phyloP scores from a whole-genome alignment of 75 land plant species.

The Ceratopteris richardii region DNA sequence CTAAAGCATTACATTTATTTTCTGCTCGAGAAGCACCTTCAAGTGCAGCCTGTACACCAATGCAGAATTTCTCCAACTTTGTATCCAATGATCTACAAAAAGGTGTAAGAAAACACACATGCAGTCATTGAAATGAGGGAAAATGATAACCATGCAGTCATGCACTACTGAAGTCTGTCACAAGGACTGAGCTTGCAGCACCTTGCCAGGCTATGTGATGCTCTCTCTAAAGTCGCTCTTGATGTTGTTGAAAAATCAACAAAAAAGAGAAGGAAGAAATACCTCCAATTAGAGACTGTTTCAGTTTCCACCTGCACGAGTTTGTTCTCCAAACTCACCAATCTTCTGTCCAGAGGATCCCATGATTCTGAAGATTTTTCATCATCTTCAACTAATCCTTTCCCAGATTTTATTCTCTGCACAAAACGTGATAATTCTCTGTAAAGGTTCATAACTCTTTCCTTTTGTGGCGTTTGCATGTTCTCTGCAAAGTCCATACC shows the following conservation, averaged over 20 bases:
- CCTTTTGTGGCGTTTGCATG: not conserved
- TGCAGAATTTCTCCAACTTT: constrained; percentile 17
- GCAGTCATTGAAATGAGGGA: not conserved
- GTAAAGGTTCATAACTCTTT: not conserved
- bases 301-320: constrained; percentile 28
- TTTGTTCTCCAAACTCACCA: constrained; percentile 16
- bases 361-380: not conserved
- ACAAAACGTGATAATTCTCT: not conserved
- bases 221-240: too few relatives aligned
- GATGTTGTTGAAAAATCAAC: not conserved
- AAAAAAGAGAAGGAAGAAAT: not conserved
- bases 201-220: too few relatives aligned
- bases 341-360: not conserved
- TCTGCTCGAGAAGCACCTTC: constrained; percentile 30
- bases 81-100: constrained; percentile 18
- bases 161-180: not conserved
- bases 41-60: constrained; percentile 22
- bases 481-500: not conserved
- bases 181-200: not conserved
- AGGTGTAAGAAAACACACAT: not conserved
- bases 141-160: not conserved
- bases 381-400: not conserved
- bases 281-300: constrained; percentile 28
- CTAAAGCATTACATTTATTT: constrained; percentile 27
- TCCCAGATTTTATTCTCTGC: not conserved